These are phyloP conservation scores for Ploettnerulaceae sp. DNA, from an alignment of 2,329 filamentous ascomycete genomes.

Conservation along the genomic window DNA sequence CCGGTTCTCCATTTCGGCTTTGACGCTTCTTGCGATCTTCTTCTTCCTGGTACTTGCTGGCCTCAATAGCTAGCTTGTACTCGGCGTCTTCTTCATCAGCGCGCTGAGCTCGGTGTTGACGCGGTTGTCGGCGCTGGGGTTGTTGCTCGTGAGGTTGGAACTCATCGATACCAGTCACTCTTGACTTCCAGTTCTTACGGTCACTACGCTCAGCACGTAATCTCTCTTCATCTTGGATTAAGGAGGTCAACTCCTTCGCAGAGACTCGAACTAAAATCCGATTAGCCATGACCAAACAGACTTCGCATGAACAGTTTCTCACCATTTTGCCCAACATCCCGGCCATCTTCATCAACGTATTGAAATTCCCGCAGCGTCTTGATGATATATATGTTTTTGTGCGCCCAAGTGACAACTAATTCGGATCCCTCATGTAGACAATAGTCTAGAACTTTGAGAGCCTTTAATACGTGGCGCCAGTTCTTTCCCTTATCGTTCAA, in stretches of 20 bases:
- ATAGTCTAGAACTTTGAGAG: conserved; percentile 95
- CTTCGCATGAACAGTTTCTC: conserved; percentile 32
- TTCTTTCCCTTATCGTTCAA: conserved; percentile 99
- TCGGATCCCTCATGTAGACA: conserved; percentile 96
- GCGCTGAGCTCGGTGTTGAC: conserved; percentile 45
- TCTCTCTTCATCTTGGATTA: conserved; percentile 91
- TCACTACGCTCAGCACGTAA: conserved; percentile 85
- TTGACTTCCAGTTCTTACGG: conserved; percentile 92
- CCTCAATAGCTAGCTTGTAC: conserved; percentile 85
- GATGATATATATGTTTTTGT: conserved; percentile 98
- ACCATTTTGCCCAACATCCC: conserved; percentile 97
- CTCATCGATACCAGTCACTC: conserved; percentile 90
- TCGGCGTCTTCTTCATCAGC: conserved; percentile 84
- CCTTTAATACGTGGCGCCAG: conserved; percentile 97
- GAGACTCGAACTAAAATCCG: conserved; percentile 75
- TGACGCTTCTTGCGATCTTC: conserved; percentile 76
- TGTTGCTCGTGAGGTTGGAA: conserved; percentile 47
- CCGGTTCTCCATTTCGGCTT: conserved; percentile 46
- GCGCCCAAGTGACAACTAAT: conserved; percentile 93
- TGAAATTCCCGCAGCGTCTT: conserved; percentile 97
- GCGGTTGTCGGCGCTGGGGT: conserved; percentile 42
- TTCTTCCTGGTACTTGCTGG: conserved; percentile 91
- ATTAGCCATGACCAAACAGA: conserved; percentile 26
- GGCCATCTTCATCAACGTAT: conserved; percentile 91
- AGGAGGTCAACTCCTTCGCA: conserved; percentile 88